A percentile compares a stretch with the other conserved stretches of the same genome.
phyloP scores from a whole-genome alignment of 2,329 filamentous ascomycete genomes.

The Nannizzia gypsea region DNA sequence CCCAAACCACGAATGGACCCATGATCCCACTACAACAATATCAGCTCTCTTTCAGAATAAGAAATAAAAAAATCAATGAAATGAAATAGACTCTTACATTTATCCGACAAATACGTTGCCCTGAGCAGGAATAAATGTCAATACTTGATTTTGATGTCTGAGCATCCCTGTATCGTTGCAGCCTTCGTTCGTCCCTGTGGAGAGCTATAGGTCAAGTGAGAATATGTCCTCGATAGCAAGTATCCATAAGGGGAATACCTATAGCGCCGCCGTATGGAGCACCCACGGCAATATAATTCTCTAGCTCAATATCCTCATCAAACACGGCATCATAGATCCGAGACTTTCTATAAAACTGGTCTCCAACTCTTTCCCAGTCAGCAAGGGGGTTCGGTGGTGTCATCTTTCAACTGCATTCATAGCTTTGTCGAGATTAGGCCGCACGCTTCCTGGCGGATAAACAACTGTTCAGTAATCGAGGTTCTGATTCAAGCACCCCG shows the following conservation, averaged over 20 bases:
- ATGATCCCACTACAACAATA: conserved; percentile 61
- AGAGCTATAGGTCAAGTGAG: conserved; percentile 47
- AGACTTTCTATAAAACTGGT: conserved; percentile 89
- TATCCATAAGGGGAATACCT: conserved; percentile 42
- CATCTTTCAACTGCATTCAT: not conserved
- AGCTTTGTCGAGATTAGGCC: not conserved
- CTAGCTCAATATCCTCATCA: conserved; percentile 82
- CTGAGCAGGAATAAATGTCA: conserved; percentile 87
- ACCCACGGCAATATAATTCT: conserved; percentile 84
- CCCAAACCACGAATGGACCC: conserved; percentile 76
- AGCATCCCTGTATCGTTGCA: conserved; percentile 63
- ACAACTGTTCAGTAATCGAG: not conserved
- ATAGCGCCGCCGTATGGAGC: conserved; percentile 89
- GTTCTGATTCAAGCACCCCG: not conserved
- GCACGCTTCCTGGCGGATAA: not conserved
- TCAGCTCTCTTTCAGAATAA: conserved; percentile 1
- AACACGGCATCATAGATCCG: conserved; percentile 90
- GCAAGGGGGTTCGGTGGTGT: conserved; percentile 53
- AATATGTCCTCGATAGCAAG: not conserved
- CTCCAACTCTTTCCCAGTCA: conserved; percentile 88
- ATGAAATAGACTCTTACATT: conserved; percentile 35
- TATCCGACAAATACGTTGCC: conserved; percentile 73
- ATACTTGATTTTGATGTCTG: conserved; percentile 69
- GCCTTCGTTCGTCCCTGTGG: conserved; percentile 76
- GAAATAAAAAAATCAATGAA: no score